These are phyloP conservation scores for Phytophthora uliginosa DNA, from an alignment of 352 stramenopile species.

Conservation along the genomic window DNA sequence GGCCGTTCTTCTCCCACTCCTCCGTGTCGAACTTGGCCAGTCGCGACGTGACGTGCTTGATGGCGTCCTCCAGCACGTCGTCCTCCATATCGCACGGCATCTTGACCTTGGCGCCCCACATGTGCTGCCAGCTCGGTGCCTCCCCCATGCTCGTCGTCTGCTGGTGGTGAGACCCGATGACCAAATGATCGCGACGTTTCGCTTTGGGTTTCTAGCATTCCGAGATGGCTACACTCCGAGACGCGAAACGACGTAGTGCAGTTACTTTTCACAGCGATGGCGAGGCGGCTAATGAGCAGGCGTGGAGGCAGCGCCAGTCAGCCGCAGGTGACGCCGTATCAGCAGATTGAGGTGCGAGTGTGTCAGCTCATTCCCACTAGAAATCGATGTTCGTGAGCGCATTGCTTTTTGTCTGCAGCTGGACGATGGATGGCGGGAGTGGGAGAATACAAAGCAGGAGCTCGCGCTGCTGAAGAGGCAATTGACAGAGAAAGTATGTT, in stretches of 20 bases:
- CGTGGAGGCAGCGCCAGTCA: conserved; percentile 29
- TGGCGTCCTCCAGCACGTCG: conserved; percentile 88
- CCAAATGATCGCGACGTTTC: conserved; percentile 37
- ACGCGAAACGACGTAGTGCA: conserved; percentile 30
- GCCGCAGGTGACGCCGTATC: conserved; percentile 32
- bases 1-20: conserved; percentile 86
- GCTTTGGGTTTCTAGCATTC: conserved; percentile 3
- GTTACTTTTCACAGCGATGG: conserved; percentile 14
- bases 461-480: conserved; percentile 52
- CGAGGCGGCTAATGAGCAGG: conserved; percentile 25
- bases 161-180: neutral
- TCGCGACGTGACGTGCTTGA: conserved; percentile 77
- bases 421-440: conserved; percentile 64
- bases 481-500: conserved; percentile 49
- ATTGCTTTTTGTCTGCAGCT: conserved; percentile 32
- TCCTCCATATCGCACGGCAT: conserved; percentile 93
- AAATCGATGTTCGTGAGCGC: neutral
- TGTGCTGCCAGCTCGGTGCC: conserved; percentile 87
- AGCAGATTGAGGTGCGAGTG: conserved; percentile 37
- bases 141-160: conserved; percentile 58
- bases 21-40: conserved; percentile 82
- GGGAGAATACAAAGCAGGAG: conserved; percentile 68
- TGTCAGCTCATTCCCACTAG: neutral
- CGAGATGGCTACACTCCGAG: neutral
- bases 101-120: conserved; percentile 90